Conservation (phyloP, 495 filamentous ascomycete species). For the Tuber calosporum region DNA sequence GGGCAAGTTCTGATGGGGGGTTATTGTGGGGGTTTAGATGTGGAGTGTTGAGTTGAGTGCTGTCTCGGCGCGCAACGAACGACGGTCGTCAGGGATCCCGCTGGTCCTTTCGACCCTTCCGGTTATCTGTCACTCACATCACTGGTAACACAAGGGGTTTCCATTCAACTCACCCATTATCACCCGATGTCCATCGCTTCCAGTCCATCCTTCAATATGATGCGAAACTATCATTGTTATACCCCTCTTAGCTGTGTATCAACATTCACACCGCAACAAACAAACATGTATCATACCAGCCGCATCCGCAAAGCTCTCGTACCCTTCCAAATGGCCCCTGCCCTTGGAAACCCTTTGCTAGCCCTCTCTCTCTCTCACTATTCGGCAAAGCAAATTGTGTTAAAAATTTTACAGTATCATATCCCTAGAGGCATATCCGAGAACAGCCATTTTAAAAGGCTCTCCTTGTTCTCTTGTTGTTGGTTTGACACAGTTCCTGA, state of each 20-base stretch:
- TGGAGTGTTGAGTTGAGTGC: not conserved
- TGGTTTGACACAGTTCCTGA: no score
- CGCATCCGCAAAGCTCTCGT: no score
- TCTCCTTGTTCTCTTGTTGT: no score
- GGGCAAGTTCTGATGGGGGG: slow-evolving; percentile 1
- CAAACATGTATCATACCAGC: no score
- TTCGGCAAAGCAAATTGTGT: no score
- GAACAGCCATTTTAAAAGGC: no score
- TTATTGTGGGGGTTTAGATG: not conserved
- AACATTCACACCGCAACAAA: not conserved
- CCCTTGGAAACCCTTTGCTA: no score
- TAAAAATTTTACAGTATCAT: no score
- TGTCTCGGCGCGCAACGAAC: slow-evolving; percentile 1
- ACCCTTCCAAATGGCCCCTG: no score
- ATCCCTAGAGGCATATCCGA: no score
- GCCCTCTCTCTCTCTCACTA: no score
- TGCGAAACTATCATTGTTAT: not conserved
- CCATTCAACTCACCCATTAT: not conserved
- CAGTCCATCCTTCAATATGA: not conserved
- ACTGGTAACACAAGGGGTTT: not conserved
- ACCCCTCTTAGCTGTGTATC: not conserved
- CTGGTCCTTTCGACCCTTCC: slow-evolving; percentile 1
- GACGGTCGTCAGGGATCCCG: slow-evolving; percentile 4
- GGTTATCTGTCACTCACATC: not conserved
- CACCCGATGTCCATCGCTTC: not conserved